phyloP scores from a whole-genome alignment of 2,329 filamentous ascomycete genomes.

The Trichophyton equinum region DNA sequence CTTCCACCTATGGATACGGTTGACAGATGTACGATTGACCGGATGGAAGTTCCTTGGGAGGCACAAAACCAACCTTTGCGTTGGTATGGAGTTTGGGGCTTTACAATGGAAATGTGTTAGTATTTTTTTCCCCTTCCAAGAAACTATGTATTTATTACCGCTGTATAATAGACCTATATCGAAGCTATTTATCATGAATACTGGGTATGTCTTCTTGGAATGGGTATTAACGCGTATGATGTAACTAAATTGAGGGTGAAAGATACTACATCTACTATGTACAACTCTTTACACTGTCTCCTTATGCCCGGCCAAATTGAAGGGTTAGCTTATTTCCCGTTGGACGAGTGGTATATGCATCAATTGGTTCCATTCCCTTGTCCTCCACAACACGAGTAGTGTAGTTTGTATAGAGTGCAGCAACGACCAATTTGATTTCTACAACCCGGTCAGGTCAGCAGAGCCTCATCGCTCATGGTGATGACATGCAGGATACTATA shows the following conservation, averaged over 20 bases:
- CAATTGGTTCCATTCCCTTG: conserved; percentile 50
- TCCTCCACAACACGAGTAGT: conserved; percentile 50
- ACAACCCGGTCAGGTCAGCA: neutral
- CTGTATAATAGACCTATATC: conserved; percentile 1
- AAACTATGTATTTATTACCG: neutral
- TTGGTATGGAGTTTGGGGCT: conserved; percentile 6
- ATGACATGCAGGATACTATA: conserved; percentile 14
- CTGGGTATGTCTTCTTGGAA: neutral
- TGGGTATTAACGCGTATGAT: neutral
- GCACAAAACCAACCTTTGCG: neutral
- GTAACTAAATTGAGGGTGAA: neutral
- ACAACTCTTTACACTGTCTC: neutral
- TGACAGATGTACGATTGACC: neutral
- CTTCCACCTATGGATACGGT: neutral
- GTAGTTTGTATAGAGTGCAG: conserved; percentile 59
- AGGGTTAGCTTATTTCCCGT: conserved; percentile 47
- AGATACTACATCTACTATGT: neutral
- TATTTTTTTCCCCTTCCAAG: neutral
- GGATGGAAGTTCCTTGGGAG: neutral
- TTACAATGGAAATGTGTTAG: neutral
- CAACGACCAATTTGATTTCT: conserved; percentile 63
- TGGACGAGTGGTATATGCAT: conserved; percentile 52
- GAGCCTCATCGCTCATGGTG: neutral
- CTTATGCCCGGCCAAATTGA: conserved; percentile 35
- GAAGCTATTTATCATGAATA: neutral